These are phyloP conservation scores for Tulasnella sp. DNA, from an alignment of 768 basidiomycete species.

Conservation along the genomic window DNA sequence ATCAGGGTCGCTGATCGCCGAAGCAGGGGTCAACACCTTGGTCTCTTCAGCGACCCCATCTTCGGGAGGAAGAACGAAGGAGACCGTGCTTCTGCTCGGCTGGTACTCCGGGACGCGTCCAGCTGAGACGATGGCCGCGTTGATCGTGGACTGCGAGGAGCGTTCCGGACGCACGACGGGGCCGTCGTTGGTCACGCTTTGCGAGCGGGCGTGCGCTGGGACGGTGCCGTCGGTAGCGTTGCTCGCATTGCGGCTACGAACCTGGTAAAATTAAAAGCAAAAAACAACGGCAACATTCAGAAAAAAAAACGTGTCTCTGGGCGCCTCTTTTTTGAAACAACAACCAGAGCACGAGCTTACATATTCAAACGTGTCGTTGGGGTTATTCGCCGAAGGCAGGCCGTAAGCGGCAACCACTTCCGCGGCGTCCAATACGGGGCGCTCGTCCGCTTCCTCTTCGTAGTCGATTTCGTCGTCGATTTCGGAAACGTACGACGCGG, in stretches of 20 bases:
- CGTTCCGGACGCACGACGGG: neutral
- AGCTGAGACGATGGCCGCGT: neutral
- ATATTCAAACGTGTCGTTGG: neutral
- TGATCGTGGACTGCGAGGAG: neutral
- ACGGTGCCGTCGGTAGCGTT: neutral
- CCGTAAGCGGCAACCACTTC: neutral
- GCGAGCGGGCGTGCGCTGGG: neutral
- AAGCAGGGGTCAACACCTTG: slow-evolving; percentile 6
- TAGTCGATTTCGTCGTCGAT: slow-evolving; percentile 10
- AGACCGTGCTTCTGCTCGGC: neutral
- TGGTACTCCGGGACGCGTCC: neutral
- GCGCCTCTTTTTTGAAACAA: no score
- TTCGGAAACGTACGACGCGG: slow-evolving; percentile 13
- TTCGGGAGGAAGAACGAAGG: neutral
- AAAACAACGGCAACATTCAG: no score
- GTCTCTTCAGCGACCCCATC: neutral
- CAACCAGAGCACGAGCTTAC: neutral
- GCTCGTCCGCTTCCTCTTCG: neutral
- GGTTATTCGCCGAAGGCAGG: neutral
- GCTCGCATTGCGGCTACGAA: neutral
- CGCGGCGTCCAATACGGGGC: neutral
- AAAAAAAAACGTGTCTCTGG: no score
- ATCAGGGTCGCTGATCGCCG: slow-evolving; percentile 13
- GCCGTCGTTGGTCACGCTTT: neutral
- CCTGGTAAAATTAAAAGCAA: neutral